Evolutionary conservation across 495 filamentous ascomycete genomes (phyloP).

Genomic region (Podospora comata): DNA sequence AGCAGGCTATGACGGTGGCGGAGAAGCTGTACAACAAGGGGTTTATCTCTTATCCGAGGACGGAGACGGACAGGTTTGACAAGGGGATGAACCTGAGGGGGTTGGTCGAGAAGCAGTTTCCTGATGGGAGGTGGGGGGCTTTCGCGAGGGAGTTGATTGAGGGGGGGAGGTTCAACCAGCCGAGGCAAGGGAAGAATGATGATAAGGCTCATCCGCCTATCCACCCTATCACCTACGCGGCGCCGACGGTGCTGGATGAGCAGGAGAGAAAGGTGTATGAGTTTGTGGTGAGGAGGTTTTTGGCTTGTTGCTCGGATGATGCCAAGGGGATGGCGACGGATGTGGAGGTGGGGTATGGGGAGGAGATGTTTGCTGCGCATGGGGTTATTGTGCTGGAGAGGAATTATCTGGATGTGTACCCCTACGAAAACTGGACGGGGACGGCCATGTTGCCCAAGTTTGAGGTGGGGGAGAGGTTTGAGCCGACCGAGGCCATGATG

Average conservation of each 20-base stretch:
- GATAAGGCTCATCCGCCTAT: conserved; percentile 97
- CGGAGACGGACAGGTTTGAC: conserved; percentile 96
- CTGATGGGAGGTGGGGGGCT: conserved; percentile 69
- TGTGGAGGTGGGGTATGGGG: conserved; percentile 79
- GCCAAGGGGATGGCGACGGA: conserved; percentile 80
- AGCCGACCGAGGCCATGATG: conserved; percentile 85
- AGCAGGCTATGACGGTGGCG: conserved; percentile 82
- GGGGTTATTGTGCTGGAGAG: conserved; percentile 82
- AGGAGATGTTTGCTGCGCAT: conserved; percentile 73
- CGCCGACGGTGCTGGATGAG: conserved; percentile 57
- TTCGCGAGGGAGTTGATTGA: conserved; percentile 78
- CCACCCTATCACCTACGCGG: conserved; percentile 81
- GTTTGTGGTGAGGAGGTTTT: conserved; percentile 88
- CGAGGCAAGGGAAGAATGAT: conserved; percentile 79
- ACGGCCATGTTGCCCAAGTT: conserved; percentile 80
- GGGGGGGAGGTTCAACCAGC: conserved; percentile 70
- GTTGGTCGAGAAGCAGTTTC: conserved; percentile 79
- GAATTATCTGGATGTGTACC: conserved; percentile 94
- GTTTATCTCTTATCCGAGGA: conserved; percentile 95
- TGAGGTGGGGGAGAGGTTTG: conserved; percentile 70
- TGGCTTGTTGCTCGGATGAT: conserved; percentile 95
- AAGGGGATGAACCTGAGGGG: conserved; percentile 78
- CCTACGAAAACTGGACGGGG: conserved; percentile 93
- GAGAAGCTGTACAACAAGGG: conserved; percentile 91
- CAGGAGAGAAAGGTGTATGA: conserved; percentile 81